Conservation (phyloP, 305 asterid species). For the Fraxinus dipetala region DNA sequence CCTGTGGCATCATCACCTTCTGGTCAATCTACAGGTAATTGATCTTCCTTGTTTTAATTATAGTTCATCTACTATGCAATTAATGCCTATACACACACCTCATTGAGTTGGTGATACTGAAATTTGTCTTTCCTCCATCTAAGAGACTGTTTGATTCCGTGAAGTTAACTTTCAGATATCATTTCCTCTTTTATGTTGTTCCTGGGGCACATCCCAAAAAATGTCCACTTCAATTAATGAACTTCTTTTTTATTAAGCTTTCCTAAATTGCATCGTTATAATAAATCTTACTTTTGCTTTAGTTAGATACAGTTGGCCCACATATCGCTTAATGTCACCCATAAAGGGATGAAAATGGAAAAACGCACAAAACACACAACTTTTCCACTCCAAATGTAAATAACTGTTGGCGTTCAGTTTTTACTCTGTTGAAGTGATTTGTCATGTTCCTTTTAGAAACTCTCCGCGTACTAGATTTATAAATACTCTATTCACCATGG, state of each 20-base stretch:
- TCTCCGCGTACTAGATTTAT: not conserved
- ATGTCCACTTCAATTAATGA: not conserved
- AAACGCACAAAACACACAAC: not conserved
- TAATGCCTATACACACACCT: not conserved
- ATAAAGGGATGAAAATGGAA: not conserved
- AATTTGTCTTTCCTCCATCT: conserved; percentile 1
- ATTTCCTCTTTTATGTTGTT: not conserved
- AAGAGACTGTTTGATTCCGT: not conserved
- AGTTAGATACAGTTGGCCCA: not conserved
- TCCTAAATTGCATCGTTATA: not conserved
- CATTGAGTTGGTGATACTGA: not conserved
- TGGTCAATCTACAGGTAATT: conserved; percentile 39
- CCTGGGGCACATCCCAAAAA: not conserved
- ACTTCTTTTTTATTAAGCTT: not conserved
- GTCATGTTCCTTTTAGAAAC: not conserved
- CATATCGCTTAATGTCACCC: not conserved
- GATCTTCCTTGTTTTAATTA: conserved; percentile 5
- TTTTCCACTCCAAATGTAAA: not conserved
- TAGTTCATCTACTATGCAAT: conserved; percentile 10
- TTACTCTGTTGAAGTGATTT: not conserved
- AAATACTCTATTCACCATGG: not conserved
- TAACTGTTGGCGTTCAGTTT: not conserved
- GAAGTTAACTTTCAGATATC: not conserved
- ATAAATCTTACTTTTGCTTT: not conserved
- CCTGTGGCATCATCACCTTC: conserved; percentile 37